Base-by-base conservation (phyloP, 2,329 filamentous ascomycete genomes). In the Erysiphe pulchra region DNA sequence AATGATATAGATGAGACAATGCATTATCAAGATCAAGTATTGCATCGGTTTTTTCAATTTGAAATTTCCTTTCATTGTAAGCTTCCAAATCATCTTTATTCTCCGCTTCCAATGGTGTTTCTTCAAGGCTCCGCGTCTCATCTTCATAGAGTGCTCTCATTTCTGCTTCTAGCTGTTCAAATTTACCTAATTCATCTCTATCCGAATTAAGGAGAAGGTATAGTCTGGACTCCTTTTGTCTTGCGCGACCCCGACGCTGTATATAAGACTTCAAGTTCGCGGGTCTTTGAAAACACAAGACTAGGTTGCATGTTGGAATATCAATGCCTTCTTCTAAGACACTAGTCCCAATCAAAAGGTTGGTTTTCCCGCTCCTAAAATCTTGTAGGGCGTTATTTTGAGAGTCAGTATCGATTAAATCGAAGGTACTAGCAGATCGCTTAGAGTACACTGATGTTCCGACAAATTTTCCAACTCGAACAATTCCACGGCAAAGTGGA, bases 1-100 rank as follows among this genome's bases (percentile, higher is more conserved):
- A 92, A 59, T 92, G 83, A 42, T 80, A 66, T 1, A 95, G 67
- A 57, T 90, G 84, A n/a, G 67, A 60, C 42, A 77, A 72, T 0
- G 83, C 80, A 51, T 80, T 80, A 34, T 81, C 71, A 1, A 84
- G 66, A 11, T 80, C 80, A 13, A 94, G 62, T 12, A 73, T n/a
- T 24, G 59, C 76, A 74, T 83, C 63, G 2, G 67, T 69, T 3
- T 57, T 58, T 12, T 59, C 50, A 3, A 73, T 59, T 14, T 52
- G 53, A 46, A 70, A 63, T 13, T 53, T 50, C 4, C 50, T 47
- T 4, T 61, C 60, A 16, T 55, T 46, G 24, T 28, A 28, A 50
- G 69, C 50, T 45, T 58, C 54, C 0, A 33, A 42, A 37, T 52
- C 49, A 12, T 40, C 38, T 28, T 3, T n/a, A 24, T 33, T 30